Base-by-base conservation (phyloP, 306 rosid species). In the Corylus avellana region DNA sequence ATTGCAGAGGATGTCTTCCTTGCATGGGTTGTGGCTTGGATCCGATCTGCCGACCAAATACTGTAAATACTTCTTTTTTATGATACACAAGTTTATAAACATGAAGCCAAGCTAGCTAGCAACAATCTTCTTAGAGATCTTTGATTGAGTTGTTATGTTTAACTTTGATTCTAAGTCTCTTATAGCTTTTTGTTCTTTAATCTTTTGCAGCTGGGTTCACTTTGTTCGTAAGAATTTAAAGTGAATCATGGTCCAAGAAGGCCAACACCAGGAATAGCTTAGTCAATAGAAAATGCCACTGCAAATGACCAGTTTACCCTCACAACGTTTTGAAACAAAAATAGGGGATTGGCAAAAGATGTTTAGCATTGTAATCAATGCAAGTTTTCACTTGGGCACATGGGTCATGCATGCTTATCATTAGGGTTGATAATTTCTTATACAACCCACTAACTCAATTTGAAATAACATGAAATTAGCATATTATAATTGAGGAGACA, bases 121-220 rank as follows among this genome's bases (percentile, higher is more conserved):
- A 39, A n/a, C 22, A 67, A 35, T 29, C 64, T 53, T 53, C 17
- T 7, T 16, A 22, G 16, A 49, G 22, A 62, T 62, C 37, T n/a
- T 47, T 46, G 44, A 69, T 32, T 50, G 49, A n/a, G 42, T 66
- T 77, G 57, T 58, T 0, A 29, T 53, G 61, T 72, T 27, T 70
- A 59, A 78, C 79, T 83, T 74, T 59, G 86, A 83, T 83, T 78
- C 83, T 68, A 78, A 74, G 83, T 76, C 74, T 83, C 86, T 47
- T 62, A 72, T 61, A 51, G 70, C 48, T 69, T 2, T 69, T 63
- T 73, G 1, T 14, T 25, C 13, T 50, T 74, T 74, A 42, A 2
- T 74, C 42, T 78, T 62, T 64, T 20, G 8, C 73, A 35, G 12
- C 70, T 74, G 20, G 20, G 22, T 76, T 77, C 73, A 68, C 37